Conservation (phyloP, 2,329 filamentous ascomycete genomes). For the Trichoderma lentiforme region DNA sequence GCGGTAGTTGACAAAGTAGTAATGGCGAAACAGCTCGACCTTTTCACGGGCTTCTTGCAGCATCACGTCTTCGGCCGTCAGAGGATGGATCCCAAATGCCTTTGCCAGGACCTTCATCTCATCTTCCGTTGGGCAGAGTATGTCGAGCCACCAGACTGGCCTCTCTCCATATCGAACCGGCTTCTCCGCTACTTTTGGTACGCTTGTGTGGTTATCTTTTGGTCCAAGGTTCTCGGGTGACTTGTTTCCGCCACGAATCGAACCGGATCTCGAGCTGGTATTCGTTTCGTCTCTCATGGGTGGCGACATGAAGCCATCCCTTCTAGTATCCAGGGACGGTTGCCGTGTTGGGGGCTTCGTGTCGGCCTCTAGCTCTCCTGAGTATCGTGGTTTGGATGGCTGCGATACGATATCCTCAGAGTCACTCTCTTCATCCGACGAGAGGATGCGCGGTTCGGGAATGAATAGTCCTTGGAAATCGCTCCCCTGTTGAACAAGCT, state of each 20-base stretch:
- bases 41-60: slow-evolving; percentile 97
- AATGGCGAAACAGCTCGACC: slow-evolving; percentile 93
- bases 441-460: slow-evolving; percentile 74
- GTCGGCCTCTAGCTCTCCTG: slow-evolving; percentile 34
- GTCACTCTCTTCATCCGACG: slow-evolving; percentile 68
- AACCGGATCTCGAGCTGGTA: slow-evolving; percentile 28
- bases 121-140: slow-evolving; percentile 83
- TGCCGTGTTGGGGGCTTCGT: slow-evolving; percentile 46
- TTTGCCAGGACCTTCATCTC: slow-evolving; percentile 95
- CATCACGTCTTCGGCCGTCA: slow-evolving; percentile 95
- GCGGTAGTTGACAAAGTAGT: slow-evolving; percentile 98
- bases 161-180: slow-evolving; percentile 68
- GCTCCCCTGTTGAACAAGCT: slow-evolving; percentile 79
- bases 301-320: slow-evolving; percentile 30
- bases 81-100: slow-evolving; percentile 89
- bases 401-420: slow-evolving; percentile 39
- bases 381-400: slow-evolving; percentile 26
- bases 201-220: slow-evolving; percentile 22
- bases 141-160: slow-evolving; percentile 95
- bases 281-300: slow-evolving; percentile 25
- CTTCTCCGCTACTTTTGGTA: slow-evolving; percentile 34
- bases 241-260: slow-evolving; percentile 43
- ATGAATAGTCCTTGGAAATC: slow-evolving; percentile 87
- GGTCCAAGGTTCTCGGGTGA: slow-evolving; percentile 31
- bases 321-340: slow-evolving; percentile 38